A percentile compares a stretch with the other conserved stretches of the same genome.
phyloP scores from a whole-genome alignment of 768 basidiomycete genomes.

The Polyporus arcularius region DNA sequence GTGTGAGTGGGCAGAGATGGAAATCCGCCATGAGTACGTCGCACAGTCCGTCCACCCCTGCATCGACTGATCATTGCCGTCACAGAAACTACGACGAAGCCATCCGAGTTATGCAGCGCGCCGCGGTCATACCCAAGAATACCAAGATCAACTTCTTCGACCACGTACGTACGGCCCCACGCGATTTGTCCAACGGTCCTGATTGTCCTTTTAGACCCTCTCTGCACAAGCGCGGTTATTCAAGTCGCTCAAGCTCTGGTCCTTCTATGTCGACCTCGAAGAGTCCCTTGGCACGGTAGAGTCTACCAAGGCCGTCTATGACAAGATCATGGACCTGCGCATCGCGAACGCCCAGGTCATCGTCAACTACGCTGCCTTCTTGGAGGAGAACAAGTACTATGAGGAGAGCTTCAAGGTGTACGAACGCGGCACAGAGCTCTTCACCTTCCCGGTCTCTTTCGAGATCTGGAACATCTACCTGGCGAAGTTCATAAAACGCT shows the following conservation, averaged over 20 bases:
- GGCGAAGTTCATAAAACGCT: slow-evolving; percentile 95
- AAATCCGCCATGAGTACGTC: slow-evolving; percentile 90
- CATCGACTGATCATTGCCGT: slow-evolving; percentile 16
- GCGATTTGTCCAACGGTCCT: neutral
- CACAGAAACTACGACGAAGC: slow-evolving; percentile 96
- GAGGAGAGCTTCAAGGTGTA: slow-evolving; percentile 99
- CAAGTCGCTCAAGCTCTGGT: slow-evolving; percentile 98
- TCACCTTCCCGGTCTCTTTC: slow-evolving; percentile 97
- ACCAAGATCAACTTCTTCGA: slow-evolving; percentile 92
- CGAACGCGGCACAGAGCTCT: slow-evolving; percentile 94
- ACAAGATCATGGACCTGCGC: slow-evolving; percentile 93
- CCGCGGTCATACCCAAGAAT: slow-evolving; percentile 87
- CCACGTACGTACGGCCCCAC: slow-evolving; percentile 59
- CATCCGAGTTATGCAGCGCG: slow-evolving; percentile 95
- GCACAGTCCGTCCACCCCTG: neutral
- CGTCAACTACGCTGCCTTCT: slow-evolving; percentile 94
- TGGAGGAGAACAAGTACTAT: slow-evolving; percentile 97
- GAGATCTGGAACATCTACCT: slow-evolving; percentile 99
- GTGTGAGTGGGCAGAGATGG: slow-evolving; percentile 99
- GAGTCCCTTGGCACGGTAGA: slow-evolving; percentile 96
- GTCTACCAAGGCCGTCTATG: slow-evolving; percentile 88
- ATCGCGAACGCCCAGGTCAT: slow-evolving; percentile 99
- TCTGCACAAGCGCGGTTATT: slow-evolving; percentile 89
- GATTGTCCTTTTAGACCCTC: slow-evolving; percentile 55
- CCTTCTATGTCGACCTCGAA: slow-evolving; percentile 96